These are phyloP conservation scores for Allium cepa DNA, from an alignment of 106 monocot genomes.

Conservation along the genomic window DNA sequence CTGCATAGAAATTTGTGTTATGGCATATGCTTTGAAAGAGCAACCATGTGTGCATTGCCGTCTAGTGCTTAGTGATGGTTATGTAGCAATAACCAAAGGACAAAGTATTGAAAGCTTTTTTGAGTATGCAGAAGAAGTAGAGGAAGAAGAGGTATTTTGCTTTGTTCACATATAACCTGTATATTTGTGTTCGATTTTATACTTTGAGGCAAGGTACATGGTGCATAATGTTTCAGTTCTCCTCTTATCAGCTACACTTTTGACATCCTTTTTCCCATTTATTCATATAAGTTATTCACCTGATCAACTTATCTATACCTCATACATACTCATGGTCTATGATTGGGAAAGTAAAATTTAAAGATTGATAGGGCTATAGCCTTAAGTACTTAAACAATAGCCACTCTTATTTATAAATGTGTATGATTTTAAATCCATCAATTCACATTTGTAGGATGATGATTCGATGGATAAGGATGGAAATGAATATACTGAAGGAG, in stretches of 20 bases:
- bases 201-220: background rate
- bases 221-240: background rate
- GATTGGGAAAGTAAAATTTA: too few relatives aligned
- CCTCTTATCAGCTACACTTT: background rate
- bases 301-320: too few relatives aligned
- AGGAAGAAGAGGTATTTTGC: conserved; percentile 83
- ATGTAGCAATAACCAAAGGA: conserved; percentile 74
- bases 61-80: conserved; percentile 81
- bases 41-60: conserved; percentile 80
- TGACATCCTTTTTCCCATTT: background rate
- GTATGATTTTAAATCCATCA: background rate
- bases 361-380: too few relatives aligned
- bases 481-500: conserved; percentile 64
- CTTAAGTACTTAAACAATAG: too few relatives aligned
- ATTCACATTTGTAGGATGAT: conserved; percentile 47
- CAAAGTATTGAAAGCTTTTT: conserved; percentile 73
- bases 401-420: background rate
- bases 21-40: conserved; percentile 93
- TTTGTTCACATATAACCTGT: background rate
- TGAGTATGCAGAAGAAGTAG: conserved; percentile 97
- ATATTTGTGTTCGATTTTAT: background rate
- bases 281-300: background rate
- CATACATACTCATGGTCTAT: too few relatives aligned
- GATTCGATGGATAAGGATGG: conserved; percentile 84
- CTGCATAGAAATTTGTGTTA: conserved; percentile 66